Evolutionary conservation across 495 filamentous ascomycete species (phyloP), one percentile per base, ranked within the genome.

Genomic region (Neurospora sp.): DNA sequence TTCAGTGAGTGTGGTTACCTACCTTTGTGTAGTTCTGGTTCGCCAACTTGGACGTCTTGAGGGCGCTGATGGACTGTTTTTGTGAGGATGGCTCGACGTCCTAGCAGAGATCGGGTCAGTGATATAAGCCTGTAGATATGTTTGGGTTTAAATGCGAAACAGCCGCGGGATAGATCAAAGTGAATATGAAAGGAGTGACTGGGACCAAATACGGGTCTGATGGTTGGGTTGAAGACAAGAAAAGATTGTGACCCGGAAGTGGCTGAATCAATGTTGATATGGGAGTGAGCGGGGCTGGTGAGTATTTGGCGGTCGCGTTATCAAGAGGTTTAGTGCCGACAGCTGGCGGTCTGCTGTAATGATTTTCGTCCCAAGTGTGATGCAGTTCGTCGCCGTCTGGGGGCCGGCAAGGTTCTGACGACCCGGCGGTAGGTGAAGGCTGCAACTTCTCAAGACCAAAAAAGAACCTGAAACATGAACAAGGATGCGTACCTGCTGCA

Each of bases 11-110:
- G 12, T 37, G n/a, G 20, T 11, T 16, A 72, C 75, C 44, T 74
- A 86, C 85, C 83, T 86, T 84, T 74, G 82, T 76, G 72, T 72
- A 78, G 78, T 79, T 82, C 77, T 87, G 86, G 74, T 87, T 87
- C 70, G 81, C 83, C 73, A 87, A 73, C 73, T 86, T 86, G 71
- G 83, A 85, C 20, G 85, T 82, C 20, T 82, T 78, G 14, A 89
- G 82, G 35, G 82, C 82, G 37, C 79, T 79, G 20, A 81, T 80
- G 7, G 82, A 77, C 74, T 85, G 86, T 81, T 85, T 85, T 73
- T 81, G 77, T 38, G 81, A 77, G 11, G 70, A 35, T 18, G 62
- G 12, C 37, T 73, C 37, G 12, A 18, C 54, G 27, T 66, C 54
- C 54, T 66, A 37, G 54, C 27, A 3, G 14, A 37, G 54, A 66